A percentile compares a stretch with the other conserved stretches of the same genome.
phyloP scores from a whole-genome alignment of 768 basidiomycete genomes.

The Mycena epipterygia region DNA sequence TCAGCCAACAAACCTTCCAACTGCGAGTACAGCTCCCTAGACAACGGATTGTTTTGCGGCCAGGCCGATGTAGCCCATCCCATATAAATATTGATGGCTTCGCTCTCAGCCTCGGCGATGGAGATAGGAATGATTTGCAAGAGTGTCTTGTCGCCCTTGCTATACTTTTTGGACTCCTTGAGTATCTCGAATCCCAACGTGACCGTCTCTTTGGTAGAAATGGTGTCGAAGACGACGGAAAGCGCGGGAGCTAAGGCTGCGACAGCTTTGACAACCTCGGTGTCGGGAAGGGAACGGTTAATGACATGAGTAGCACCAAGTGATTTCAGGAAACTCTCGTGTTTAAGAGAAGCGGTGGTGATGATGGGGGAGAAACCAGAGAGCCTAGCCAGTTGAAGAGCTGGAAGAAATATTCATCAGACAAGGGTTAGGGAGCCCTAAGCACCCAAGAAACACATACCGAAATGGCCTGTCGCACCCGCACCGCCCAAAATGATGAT shows the following conservation, averaged over 20 bases:
- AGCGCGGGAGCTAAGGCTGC: too few species aligned
- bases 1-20: conserved; percentile 12
- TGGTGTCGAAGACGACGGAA: too few species aligned
- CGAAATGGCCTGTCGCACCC: too few species aligned
- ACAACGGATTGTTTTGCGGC: conserved; percentile 17
- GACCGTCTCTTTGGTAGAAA: conserved; percentile 1
- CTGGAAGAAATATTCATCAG: conserved; percentile 32
- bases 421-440: conserved; percentile 17
- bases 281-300: too few species aligned
- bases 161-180: conserved; percentile 10
- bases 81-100: too few species aligned
- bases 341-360: too few species aligned
- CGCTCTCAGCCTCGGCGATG: conserved; percentile 5
- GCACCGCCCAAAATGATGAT: too few species aligned
- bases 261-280: too few species aligned
- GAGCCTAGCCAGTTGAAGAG: conserved; percentile 50
- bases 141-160: conserved; percentile 11
- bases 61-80: conserved; percentile 7
- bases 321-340: too few species aligned
- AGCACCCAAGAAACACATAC: too few species aligned
- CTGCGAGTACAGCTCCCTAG: conserved; percentile 11
- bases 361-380: conserved; percentile 50
- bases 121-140: conserved; percentile 5
- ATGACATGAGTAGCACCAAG: too few species aligned
- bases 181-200: conserved; percentile 14